phyloP scores from a whole-genome alignment of 352 stramenopile species.

The Phytopythium boreale region DNA sequence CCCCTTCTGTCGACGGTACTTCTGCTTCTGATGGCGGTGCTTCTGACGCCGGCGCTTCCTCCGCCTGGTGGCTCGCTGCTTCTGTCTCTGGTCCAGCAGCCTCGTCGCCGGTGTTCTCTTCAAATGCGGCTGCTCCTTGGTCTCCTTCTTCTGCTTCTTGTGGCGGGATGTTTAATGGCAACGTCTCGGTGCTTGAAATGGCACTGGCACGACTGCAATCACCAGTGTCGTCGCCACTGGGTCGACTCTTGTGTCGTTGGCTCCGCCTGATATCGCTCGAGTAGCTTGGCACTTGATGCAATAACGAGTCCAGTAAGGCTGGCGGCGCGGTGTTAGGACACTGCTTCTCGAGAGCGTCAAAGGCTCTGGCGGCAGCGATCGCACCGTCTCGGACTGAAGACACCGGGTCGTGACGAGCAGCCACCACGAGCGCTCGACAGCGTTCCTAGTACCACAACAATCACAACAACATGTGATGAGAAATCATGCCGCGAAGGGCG shows the following conservation, averaged over 20 bases:
- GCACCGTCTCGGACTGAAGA: constrained; percentile 54
- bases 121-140: constrained; percentile 21
- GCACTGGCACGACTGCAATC: not conserved
- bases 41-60: constrained; percentile 4
- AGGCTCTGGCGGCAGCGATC: constrained; percentile 28
- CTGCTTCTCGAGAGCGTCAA: constrained; percentile 37
- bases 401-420: constrained; percentile 46
- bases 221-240: not conserved
- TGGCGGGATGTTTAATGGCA: not conserved
- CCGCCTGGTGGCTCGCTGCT: not conserved
- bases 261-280: not conserved
- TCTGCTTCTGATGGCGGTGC: not conserved
- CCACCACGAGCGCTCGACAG: constrained; percentile 35
- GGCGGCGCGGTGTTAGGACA: constrained; percentile 12
- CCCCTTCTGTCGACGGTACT: not conserved
- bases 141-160: constrained; percentile 9
- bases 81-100: constrained; percentile 17
- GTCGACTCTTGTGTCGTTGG: not conserved
- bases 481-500: constrained; percentile 6
- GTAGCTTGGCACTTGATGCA: not conserved
- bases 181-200: not conserved
- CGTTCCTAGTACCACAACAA: constrained; percentile 26
- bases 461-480: not conserved
- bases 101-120: constrained; percentile 26
- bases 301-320: not conserved